Percentiles rank a stretch among this genome's conserved stretches.
These are phyloP conservation scores for Wickerhamomyces mucosus DNA, from an alignment of 805 yeast species.

Conservation along the genomic window DNA sequence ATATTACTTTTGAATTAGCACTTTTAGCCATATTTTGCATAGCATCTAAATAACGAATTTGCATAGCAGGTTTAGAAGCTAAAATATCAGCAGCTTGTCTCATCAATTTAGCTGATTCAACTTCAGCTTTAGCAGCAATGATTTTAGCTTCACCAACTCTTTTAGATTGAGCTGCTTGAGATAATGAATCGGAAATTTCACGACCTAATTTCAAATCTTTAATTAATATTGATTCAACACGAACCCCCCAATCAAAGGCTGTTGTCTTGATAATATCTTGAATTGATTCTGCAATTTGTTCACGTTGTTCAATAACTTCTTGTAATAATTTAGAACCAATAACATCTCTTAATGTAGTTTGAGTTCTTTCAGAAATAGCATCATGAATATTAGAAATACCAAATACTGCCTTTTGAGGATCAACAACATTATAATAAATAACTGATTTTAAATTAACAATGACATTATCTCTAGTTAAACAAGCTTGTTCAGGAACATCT, in stretches of 20 bases:
- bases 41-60: constrained; percentile 70
- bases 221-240: constrained; percentile 56
- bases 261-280: constrained; percentile 51
- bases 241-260: constrained; percentile 63
- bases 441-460: constrained; percentile 54
- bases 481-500: constrained; percentile 58
- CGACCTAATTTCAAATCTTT: constrained; percentile 52
- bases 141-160: constrained; percentile 71
- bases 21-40: constrained; percentile 62
- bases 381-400: constrained; percentile 43
- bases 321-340: constrained; percentile 57
- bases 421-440: constrained; percentile 54
- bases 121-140: constrained; percentile 67
- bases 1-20: constrained; percentile 58
- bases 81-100: constrained; percentile 71
- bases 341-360: constrained; percentile 65
- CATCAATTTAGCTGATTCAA: constrained; percentile 66
- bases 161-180: constrained; percentile 69
- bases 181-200: constrained; percentile 48
- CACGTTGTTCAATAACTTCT: constrained; percentile 66
- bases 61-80: constrained; percentile 70
- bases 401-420: constrained; percentile 58
- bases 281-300: constrained; percentile 58
- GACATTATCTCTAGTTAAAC: constrained; percentile 67
- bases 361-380: constrained; percentile 59